These are phyloP conservation scores for Hygrocybe punicea DNA, from an alignment of 768 basidiomycete genomes.

Conservation along the genomic window DNA sequence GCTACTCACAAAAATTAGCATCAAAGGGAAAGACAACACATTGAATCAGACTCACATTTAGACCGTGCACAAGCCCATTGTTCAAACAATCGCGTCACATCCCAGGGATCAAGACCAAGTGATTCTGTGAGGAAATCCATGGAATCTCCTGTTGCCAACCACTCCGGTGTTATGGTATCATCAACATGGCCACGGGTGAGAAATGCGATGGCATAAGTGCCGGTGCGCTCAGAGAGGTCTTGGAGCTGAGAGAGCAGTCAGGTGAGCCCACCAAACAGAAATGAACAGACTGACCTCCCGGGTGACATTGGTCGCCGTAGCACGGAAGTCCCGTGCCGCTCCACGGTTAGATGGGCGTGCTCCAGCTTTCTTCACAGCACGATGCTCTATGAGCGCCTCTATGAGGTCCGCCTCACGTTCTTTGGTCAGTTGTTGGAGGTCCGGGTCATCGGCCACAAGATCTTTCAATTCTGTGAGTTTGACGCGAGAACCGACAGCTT, in stretches of 20 bases:
- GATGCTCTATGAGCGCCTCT: background rate
- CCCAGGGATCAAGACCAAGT: no score
- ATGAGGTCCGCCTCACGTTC: background rate
- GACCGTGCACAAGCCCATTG: no score
- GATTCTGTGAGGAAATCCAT: no score
- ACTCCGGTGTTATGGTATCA: background rate
- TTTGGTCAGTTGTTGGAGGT: background rate
- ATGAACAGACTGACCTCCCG: background rate
- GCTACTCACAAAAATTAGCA: no score
- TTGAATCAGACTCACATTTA: no score
- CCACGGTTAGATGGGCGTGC: background rate
- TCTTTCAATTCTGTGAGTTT: no score
- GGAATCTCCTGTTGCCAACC: no score
- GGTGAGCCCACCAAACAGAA: background rate
- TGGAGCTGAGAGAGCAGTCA: no score
- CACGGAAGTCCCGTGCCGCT: background rate
- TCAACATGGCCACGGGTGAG: constrained; percentile 3
- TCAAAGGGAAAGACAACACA: no score
- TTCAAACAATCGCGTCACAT: no score
- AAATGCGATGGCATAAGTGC: background rate
- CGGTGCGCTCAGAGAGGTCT: background rate
- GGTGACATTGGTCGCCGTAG: background rate
- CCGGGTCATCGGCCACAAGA: background rate
- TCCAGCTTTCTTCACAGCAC: background rate
- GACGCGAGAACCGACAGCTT: no score